Percentiles rank a stretch among this genome's conserved stretches.
phyloP scores from a whole-genome alignment of 2,329 filamentous ascomycete species.

The Fusarium brachygibbosum region DNA sequence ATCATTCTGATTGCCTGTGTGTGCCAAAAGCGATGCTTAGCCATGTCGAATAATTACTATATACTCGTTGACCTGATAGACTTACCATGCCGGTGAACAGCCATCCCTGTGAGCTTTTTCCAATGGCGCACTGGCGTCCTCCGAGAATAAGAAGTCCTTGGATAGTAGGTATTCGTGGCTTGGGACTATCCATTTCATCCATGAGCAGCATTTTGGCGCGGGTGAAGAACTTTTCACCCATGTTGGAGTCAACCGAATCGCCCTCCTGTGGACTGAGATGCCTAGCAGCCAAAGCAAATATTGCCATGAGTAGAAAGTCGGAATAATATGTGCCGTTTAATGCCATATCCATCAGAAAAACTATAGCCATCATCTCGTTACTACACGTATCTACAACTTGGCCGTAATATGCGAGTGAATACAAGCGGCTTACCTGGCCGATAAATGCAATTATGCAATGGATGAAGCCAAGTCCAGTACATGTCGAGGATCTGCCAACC shows the following conservation, averaged over 20 bases:
- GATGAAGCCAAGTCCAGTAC: constrained; percentile 9
- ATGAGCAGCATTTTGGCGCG: constrained; percentile 2
- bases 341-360: constrained; percentile 3
- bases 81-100: constrained; percentile 2
- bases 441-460: constrained; percentile 4
- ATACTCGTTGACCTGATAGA: background rate
- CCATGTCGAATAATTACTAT: no score
- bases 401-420: background rate
- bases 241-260: background rate
- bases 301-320: constrained; percentile 1
- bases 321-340: constrained; percentile 1
- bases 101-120: constrained; percentile 1
- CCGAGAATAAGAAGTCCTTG: constrained; percentile 2
- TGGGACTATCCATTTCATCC: background rate
- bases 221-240: background rate
- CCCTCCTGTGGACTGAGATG: constrained; percentile 1
- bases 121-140: constrained; percentile 1
- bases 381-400: no score
- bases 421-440: background rate
- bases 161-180: background rate
- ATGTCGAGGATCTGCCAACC: constrained; percentile 5
- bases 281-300: background rate
- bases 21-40: no score
- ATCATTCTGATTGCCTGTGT: constrained; percentile 3
- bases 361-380: background rate